These are phyloP conservation scores for Alternaria incomplexa DNA, from an alignment of 2,329 filamentous ascomycete species.

Conservation along the genomic window DNA sequence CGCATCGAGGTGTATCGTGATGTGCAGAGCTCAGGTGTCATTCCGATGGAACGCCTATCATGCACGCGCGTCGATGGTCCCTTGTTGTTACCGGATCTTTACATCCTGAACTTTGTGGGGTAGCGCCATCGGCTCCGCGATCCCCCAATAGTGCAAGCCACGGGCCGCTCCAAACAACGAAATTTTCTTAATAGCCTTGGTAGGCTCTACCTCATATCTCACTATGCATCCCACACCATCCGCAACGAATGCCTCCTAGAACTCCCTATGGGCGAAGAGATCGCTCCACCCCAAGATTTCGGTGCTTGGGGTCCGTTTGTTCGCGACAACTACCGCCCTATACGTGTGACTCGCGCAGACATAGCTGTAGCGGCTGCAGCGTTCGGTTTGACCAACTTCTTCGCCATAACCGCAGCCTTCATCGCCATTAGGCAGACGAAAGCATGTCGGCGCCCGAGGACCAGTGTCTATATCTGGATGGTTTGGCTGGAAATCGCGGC, in stretches of 20 bases:
- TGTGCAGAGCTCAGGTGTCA: background rate
- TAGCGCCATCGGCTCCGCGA: conserved; percentile 7
- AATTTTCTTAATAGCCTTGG: background rate
- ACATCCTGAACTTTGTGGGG: background rate
- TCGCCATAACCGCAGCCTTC: conserved; percentile 37
- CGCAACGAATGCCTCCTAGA: background rate
- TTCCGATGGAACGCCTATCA: background rate
- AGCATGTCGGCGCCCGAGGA: conserved; percentile 23
- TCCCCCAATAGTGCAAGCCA: background rate
- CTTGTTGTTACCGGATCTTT: background rate
- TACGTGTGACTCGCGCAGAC: conserved; percentile 24
- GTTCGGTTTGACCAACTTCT: conserved; percentile 27
- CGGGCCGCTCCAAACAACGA: background rate
- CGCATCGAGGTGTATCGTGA: background rate
- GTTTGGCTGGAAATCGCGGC: conserved; percentile 56
- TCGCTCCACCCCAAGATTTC: conserved; percentile 22
- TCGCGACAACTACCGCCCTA: conserved; percentile 21
- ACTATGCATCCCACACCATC: background rate
- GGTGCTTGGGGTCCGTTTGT: conserved; percentile 36
- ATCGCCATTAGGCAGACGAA: conserved; percentile 34
- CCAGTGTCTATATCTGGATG: conserved; percentile 54
- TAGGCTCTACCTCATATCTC: background rate
- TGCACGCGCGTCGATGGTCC: background rate
- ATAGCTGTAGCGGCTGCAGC: conserved; percentile 26
- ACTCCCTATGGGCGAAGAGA: conserved; percentile 17